A percentile compares a stretch with the other conserved stretches of the same genome.
Evolutionary conservation across 2,329 filamentous ascomycete species (phyloP).

Genomic region (Ophiocordyceps sinensis): DNA sequence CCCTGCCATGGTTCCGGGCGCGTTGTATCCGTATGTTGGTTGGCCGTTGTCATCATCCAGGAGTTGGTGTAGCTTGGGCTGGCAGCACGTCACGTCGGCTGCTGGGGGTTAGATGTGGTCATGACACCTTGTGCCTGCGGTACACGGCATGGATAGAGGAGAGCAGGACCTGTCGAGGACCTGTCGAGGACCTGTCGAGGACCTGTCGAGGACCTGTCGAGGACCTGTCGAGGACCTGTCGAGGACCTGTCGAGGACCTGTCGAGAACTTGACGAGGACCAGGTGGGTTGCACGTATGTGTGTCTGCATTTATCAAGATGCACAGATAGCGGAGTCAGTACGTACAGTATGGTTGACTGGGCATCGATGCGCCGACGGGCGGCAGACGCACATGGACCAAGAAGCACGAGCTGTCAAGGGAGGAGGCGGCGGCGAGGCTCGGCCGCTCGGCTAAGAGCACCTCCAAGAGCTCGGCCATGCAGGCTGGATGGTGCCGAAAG

Average conservation of each 20-base stretch:
- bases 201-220: too few species aligned
- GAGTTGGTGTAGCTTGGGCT: constrained; percentile 1
- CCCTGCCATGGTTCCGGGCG: background rate
- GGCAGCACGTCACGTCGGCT: background rate
- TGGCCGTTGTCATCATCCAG: background rate
- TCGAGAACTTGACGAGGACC: too few species aligned
- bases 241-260: too few species aligned
- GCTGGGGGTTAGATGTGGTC: background rate
- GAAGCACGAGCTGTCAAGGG: background rate
- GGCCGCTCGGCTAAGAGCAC: constrained; percentile 1
- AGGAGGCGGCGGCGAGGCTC: background rate
- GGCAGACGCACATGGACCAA: constrained; percentile 1
- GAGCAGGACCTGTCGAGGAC: too few species aligned
- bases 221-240: too few species aligned
- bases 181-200: too few species aligned
- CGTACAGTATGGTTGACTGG: background rate
- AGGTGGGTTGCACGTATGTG: background rate
- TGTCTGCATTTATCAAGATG: background rate
- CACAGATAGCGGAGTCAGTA: background rate
- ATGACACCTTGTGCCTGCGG: background rate
- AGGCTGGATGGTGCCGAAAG: background rate
- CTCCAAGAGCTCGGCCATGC: constrained; percentile 2
- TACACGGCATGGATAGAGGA: background rate
- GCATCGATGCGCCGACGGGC: constrained; percentile 1
- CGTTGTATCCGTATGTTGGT: background rate